Evolutionary conservation across 1,139 yeast species (phyloP).

Genomic region (Petasospora rhodanensis): DNA sequence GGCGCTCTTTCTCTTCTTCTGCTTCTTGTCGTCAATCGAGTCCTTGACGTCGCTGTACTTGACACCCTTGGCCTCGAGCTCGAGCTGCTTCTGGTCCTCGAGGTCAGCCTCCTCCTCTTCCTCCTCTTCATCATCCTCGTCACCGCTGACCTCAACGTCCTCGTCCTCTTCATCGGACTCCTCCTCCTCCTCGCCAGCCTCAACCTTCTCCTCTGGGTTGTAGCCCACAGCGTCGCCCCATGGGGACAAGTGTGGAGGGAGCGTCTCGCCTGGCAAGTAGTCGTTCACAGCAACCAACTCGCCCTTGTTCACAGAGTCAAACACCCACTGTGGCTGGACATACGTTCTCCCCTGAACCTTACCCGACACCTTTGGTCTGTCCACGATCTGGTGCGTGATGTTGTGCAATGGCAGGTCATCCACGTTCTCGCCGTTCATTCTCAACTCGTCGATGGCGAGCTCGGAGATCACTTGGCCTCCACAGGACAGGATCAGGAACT

Average conservation of each 20-base stretch:
- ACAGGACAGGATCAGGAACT: conserved; percentile 78
- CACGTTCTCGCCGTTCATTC: conserved; percentile 27
- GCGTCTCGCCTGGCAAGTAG: conserved; percentile 90
- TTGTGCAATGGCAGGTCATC: conserved; percentile 53
- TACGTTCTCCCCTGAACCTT: conserved; percentile 91
- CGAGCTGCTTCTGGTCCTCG: conserved; percentile 52
- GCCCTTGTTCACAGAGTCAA: conserved; percentile 82
- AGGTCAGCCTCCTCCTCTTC: conserved; percentile 30
- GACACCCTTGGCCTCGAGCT: conserved; percentile 86
- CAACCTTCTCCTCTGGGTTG: conserved; percentile 48
- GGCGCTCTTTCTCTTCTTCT: conserved; percentile 28
- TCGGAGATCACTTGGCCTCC: conserved; percentile 89
- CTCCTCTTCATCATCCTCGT: conserved; percentile 15
- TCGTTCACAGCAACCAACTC: conserved; percentile 68
- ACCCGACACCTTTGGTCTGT: conserved; percentile 75
- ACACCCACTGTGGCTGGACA: conserved; percentile 97
- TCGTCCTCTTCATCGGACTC: conserved; percentile 9
- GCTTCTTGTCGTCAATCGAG: conserved; percentile 25
- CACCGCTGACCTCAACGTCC: conserved; percentile 15
- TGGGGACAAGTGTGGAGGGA: conserved; percentile 89
- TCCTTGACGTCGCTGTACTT: conserved; percentile 56
- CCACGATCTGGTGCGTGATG: conserved; percentile 91
- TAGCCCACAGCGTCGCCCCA: conserved; percentile 97
- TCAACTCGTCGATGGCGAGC: conserved; percentile 75
- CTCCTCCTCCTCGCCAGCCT: conserved; percentile 27